Base-by-base conservation (phyloP, 106 monocot species). In the Allium sativum region DNA sequence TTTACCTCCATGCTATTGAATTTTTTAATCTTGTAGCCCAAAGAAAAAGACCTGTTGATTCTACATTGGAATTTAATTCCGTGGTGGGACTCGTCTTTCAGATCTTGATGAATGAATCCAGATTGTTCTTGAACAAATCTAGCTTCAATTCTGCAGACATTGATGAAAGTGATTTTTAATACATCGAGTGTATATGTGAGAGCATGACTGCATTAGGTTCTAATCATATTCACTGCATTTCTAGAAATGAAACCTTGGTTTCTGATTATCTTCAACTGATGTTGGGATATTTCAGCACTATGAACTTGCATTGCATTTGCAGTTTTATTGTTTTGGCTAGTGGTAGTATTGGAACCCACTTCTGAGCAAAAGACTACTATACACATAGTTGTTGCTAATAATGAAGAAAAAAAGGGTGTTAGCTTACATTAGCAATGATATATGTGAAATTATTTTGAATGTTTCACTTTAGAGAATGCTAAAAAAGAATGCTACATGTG, bases 1-100 rank as follows among this genome's bases (percentile, higher is more conserved):
- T 98, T 68, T 88, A 92, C 22, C 78, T 88, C 59, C 92, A 98
- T 85, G 92, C 88, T 65, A 85, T 85, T 65, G 98, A 88, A 54
- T 92, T 98, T 60, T 92, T 98, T 55, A 92, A 92, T 73, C 74
- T 85, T 58, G 69, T 98, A 15, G 88, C 74, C 48, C 91, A 98
- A 69, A 85, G 98, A 70, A 98, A 77, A 92, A 82, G 91, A 54
- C 85, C 85, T 48, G 44, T 45, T 65, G 98, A 98, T 85, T 80
- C 77, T 55, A 78, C 80, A 42, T 16, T 65, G 55, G 91, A 84
- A 44, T 98, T 82, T 76, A 80, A 88, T 72, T 84, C 78, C 70
- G 91, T 85, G 72, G 85, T 98, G 72, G 74, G 41, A 19, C 68
- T 55, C 21, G 75, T 83, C 55, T 85, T 92, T 54, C 85, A 91